These are phyloP conservation scores for Fomitopsis palustris DNA, from an alignment of 1,284 basidiomycete species.

Conservation along the genomic window DNA sequence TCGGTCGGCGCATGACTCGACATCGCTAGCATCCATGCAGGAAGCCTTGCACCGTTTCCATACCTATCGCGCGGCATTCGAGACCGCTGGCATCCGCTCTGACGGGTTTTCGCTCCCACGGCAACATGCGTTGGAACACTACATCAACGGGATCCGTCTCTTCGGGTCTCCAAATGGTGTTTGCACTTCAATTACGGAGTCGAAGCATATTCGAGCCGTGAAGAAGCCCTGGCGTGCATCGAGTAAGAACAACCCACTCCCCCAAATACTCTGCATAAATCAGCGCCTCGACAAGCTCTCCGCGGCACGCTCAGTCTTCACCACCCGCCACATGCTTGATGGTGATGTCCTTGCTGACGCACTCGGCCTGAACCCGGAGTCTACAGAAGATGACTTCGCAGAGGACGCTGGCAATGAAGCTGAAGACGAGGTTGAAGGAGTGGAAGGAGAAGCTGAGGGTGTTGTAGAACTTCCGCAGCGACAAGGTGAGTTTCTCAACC, in stretches of 20 bases:
- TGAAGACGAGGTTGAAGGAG: no score
- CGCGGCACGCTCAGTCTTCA: no score
- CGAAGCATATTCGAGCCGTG: slow-evolving; percentile 2
- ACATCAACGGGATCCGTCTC: slow-evolving; percentile 1
- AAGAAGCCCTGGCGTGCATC: neutral
- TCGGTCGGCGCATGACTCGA: no score
- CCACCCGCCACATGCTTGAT: neutral
- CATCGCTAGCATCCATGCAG: no score
- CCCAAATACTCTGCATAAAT: no score
- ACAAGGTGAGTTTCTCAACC: no score
- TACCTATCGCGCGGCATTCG: neutral
- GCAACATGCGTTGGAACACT: slow-evolving; percentile 11
- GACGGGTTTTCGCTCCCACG: slow-evolving; percentile 7
- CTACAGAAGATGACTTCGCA: neutral
- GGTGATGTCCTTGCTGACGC: neutral
- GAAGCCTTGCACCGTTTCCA: neutral
- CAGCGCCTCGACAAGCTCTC: no score
- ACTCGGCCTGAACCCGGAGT: neutral
- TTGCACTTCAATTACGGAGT: slow-evolving; percentile 3
- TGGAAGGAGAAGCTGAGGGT: no score
- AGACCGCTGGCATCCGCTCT: neutral
- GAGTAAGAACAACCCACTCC: neutral
- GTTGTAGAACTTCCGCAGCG: no score
- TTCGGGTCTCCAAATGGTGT: slow-evolving; percentile 3
- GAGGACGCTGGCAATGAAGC: no score